phyloP scores from a whole-genome alignment of 2,329 filamentous ascomycete species.

The Curvularia eragrostidis region DNA sequence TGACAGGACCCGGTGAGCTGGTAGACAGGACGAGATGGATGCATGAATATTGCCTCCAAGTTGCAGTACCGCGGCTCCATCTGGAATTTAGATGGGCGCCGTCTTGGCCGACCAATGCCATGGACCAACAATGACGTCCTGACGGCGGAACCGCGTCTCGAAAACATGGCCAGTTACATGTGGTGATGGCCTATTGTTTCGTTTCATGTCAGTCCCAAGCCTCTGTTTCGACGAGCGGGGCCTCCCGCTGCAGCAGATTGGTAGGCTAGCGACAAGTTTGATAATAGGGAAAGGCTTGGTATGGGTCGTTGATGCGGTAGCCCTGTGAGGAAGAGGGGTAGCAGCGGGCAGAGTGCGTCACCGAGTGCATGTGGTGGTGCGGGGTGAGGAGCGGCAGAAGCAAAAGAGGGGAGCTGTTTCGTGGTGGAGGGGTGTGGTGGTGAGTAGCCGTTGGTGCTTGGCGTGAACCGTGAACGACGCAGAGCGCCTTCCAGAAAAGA shows the following conservation, averaged over 20 bases:
- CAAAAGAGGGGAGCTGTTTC: conserved; percentile 1
- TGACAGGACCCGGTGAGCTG: background rate
- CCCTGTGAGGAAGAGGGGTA: background rate
- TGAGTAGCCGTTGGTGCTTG: background rate
- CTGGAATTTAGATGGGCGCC: background rate
- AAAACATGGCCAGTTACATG: background rate
- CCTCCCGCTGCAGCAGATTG: conserved; percentile 21
- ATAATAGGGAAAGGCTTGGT: conserved; percentile 29
- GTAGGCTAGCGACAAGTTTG: conserved; percentile 19
- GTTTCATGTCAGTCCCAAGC: conserved; percentile 22
- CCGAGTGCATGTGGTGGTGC: background rate
- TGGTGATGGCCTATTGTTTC: conserved; percentile 15
- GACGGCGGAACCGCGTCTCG: background rate
- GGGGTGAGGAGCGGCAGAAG: background rate
- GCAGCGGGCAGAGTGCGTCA: conserved; percentile 1
- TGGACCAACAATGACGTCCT: background rate
- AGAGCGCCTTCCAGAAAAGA: conserved; percentile 3
- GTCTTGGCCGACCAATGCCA: conserved; percentile 2
- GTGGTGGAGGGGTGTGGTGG: background rate
- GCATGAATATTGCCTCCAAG: background rate
- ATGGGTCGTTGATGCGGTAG: conserved; percentile 19
- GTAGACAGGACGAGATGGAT: background rate
- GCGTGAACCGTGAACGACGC: background rate
- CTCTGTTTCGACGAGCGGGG: conserved; percentile 26
- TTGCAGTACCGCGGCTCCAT: background rate